phyloP scores from a whole-genome alignment of 345 rosid species.

The Eucalyptus globulus region DNA sequence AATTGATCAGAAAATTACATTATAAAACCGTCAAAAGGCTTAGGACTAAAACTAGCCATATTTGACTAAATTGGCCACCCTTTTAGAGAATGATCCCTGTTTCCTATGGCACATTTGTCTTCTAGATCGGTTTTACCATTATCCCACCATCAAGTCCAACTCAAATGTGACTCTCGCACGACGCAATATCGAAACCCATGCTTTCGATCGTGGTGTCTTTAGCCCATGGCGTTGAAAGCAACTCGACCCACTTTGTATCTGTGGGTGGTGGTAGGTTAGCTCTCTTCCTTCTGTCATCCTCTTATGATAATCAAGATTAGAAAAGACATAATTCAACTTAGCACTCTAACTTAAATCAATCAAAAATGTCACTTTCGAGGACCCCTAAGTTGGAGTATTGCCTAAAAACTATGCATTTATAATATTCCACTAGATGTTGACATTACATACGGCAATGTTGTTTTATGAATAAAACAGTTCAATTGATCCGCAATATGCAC shows the following conservation, averaged over 20 bases:
- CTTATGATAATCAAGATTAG: not conserved
- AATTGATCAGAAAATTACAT: too few relatives aligned
- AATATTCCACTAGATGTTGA: not conserved
- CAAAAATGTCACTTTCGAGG: not conserved
- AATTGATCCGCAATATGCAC: not conserved
- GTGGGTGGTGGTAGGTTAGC: not conserved
- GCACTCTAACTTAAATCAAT: not conserved
- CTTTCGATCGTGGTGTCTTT: not conserved
- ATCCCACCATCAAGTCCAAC: not conserved
- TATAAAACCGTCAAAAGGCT: too few relatives aligned
- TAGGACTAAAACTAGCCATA: too few relatives aligned
- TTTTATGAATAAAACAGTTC: not conserved
- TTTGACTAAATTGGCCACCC: not conserved
- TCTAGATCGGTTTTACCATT: not conserved
- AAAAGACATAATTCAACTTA: not conserved
- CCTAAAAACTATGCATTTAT: not conserved
- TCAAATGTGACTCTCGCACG: not conserved
- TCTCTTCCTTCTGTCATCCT: not conserved
- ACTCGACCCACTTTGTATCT: not conserved
- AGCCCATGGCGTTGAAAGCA: not conserved
- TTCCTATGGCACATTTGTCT: not conserved
- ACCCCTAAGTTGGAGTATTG: not conserved
- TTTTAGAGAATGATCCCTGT: not conserved
- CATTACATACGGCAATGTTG: not conserved
- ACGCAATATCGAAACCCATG: not conserved